phyloP scores from a whole-genome alignment of 768 basidiomycete genomes.

The Leucogyrophana mollusca region DNA sequence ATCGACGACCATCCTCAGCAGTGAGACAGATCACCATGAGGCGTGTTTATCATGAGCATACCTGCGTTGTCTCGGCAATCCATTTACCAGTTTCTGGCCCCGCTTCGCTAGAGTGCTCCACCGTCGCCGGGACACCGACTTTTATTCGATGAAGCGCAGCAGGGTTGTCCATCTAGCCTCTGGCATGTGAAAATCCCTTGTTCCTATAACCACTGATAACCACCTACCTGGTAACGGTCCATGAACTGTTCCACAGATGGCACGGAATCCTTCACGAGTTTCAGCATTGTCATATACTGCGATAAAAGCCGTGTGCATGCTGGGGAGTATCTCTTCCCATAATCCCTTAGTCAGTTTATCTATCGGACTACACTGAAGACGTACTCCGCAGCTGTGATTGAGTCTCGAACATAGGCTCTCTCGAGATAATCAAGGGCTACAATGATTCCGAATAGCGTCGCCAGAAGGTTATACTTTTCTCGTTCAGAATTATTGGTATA shows the following conservation, averaged over 20 bases:
- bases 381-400: slow-evolving; percentile 87
- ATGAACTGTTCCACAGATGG: slow-evolving; percentile 88
- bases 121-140: slow-evolving; percentile 94
- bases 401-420: slow-evolving; percentile 92
- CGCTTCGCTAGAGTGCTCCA: slow-evolving; percentile 92
- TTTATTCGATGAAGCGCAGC: slow-evolving; percentile 88
- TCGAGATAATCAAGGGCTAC: slow-evolving; percentile 93
- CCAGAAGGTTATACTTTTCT: slow-evolving; percentile 83
- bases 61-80: slow-evolving; percentile 98
- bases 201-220: not conserved
- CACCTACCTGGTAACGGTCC: slow-evolving; percentile 75
- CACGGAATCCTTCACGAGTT: slow-evolving; percentile 89
- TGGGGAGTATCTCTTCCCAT: slow-evolving; percentile 82
- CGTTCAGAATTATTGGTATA: slow-evolving; percentile 87
- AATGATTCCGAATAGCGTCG: slow-evolving; percentile 90
- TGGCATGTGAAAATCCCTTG: not conserved
- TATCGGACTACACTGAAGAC: slow-evolving; percentile 28
- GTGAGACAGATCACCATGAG: not conserved
- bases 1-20: slow-evolving; percentile 1
- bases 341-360: slow-evolving; percentile 7
- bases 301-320: slow-evolving; percentile 92
- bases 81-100: slow-evolving; percentile 93
- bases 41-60: no score
- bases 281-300: slow-evolving; percentile 97
- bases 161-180: slow-evolving; percentile 82